phyloP scores from a whole-genome alignment of 192 early-diverging fungal species.

The Umbelopsis sp. region DNA sequence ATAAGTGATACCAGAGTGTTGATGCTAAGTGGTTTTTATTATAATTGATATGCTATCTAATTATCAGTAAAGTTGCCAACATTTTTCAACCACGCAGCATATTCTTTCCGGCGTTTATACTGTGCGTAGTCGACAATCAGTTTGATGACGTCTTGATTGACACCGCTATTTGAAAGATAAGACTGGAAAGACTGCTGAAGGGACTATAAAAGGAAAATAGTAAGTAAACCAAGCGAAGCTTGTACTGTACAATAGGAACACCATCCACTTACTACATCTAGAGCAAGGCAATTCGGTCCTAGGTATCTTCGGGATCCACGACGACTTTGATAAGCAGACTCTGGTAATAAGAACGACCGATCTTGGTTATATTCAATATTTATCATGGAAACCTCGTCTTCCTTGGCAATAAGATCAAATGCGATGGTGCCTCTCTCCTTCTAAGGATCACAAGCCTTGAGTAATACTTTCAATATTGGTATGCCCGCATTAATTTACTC shows the following conservation, averaged over 20 bases:
- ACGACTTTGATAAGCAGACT: conserved; percentile 8
- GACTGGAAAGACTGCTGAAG: background rate
- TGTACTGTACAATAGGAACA: background rate
- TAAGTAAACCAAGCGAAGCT: too few relatives aligned
- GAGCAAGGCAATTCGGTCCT: background rate
- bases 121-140: background rate
- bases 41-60: background rate
- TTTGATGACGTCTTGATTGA: background rate
- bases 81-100: conserved; percentile 6
- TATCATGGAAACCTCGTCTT: background rate
- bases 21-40: too few relatives aligned
- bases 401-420: background rate
- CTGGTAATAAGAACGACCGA: background rate
- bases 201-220: background rate
- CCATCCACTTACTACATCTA: background rate
- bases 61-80: conserved; percentile 14
- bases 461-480: too few relatives aligned
- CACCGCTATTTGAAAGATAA: background rate
- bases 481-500: background rate
- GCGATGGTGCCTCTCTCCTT: conserved; percentile 2
- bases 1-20: too few relatives aligned
- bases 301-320: background rate
- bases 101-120: background rate
- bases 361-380: background rate
- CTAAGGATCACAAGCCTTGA: background rate